Evolutionary conservation across 2,329 filamentous ascomycete genomes (phyloP).

Genomic region (Ceratocystis smalleyi): DNA sequence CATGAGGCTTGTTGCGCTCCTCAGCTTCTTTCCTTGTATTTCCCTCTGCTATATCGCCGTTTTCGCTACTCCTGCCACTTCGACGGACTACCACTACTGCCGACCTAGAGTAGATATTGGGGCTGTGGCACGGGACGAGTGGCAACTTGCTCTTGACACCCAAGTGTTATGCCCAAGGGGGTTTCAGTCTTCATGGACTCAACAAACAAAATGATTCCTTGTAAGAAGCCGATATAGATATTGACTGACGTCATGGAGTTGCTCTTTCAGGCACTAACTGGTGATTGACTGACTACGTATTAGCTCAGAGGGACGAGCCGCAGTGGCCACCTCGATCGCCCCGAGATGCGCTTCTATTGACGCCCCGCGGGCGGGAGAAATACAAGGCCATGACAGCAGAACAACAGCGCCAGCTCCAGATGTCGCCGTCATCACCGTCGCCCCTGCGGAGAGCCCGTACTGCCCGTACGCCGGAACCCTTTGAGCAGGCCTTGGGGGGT

Average conservation of each 20-base stretch:
- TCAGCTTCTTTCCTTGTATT: not conserved
- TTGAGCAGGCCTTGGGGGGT: constrained; percentile 19
- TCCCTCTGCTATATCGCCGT: not conserved
- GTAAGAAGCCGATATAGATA: constrained; percentile 11
- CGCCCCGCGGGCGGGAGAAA: constrained; percentile 65
- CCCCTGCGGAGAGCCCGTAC: constrained; percentile 27
- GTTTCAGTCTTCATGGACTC: constrained; percentile 14
- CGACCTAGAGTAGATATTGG: not conserved
- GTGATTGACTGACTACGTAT: constrained; percentile 16
- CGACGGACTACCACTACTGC: not conserved
- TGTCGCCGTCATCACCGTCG: constrained; percentile 53
- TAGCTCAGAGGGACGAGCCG: constrained; percentile 26
- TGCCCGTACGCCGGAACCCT: constrained; percentile 13
- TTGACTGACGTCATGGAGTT: constrained; percentile 3
- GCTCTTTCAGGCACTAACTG: not conserved
- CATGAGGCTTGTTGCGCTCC: not conserved
- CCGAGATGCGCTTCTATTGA: constrained; percentile 46
- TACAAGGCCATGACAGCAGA: constrained; percentile 28
- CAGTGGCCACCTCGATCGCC: constrained; percentile 55
- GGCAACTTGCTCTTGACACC: not conserved
- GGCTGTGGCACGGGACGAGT: not conserved
- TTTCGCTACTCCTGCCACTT: not conserved
- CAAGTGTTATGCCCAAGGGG: constrained; percentile 12
- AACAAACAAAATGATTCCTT: constrained; percentile 15
- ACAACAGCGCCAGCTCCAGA: constrained; percentile 40